Evolutionary conservation across 2,329 filamentous ascomycete species (phyloP), one percentile per base, ranked within the genome.

Genomic region (Aspergillus calidoustus): DNA sequence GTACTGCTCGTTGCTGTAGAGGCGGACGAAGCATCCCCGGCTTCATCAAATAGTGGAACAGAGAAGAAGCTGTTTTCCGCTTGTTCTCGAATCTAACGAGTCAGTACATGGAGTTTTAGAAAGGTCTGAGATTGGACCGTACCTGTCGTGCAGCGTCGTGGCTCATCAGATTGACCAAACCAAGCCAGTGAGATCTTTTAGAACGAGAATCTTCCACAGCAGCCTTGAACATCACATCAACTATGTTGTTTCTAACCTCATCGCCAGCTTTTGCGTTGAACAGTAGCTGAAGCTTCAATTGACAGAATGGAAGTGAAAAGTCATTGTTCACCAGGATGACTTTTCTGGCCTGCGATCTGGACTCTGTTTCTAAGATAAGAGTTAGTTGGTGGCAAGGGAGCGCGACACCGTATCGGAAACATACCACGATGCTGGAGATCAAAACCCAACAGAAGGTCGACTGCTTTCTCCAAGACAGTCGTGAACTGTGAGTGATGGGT

Each of bases 231-330:
- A 79, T 74, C 25, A 75, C 68, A 60, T 80, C 76, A 43, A 78
- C 71, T 28, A 80, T 72, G 25, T 63, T 69, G 43, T 69, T 72
- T 54, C 66, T 72, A 19, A 72, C 69, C 7, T 72, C 67, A 7
- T 68, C 64, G 19, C 68, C 66, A 8, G 71, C 62, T 23, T 72
- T 72, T 22, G 68, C 69, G 38, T 72, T 71, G 63, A 80, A 78
- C 17, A 79, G 65, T n/a, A 77, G 65, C 57, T 78, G 76, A 11
- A 80, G 68, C 60, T 80, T 79, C 61, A 80, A 63, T 50, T 79
- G 76, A 52, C 77, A 79, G 47, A 79, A 76, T 5, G 79, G 76
- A 28, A 81, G 70, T 9, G 79, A 81, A 60, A 81, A 78, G 58
- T 79, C 73, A 61, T 78, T 74, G 11, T 76, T 75, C 64, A 73